phyloP scores from a whole-genome alignment of 257 asterid genomes.

The Nicotiana sylvestris region DNA sequence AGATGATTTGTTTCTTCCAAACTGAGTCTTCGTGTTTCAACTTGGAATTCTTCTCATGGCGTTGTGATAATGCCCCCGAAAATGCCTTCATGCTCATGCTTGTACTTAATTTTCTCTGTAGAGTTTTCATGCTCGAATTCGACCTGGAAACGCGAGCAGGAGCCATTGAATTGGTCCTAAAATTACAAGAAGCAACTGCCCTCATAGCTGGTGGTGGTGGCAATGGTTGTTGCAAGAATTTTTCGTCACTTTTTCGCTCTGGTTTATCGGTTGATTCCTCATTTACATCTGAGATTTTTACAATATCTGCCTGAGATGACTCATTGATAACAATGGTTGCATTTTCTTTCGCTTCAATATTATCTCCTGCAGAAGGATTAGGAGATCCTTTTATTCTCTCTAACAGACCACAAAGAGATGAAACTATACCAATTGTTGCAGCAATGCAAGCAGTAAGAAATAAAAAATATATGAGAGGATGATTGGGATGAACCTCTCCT shows the following conservation, averaged over 20 bases:
- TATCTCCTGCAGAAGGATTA: not conserved
- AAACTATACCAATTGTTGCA: slow-evolving; percentile 32
- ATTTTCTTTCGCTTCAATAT: not conserved
- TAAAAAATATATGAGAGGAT: slow-evolving; percentile 20
- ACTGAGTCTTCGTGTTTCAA: slow-evolving; percentile 68
- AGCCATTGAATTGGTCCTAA: slow-evolving; percentile 9
- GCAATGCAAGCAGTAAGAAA: slow-evolving; percentile 26
- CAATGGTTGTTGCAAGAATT: slow-evolving; percentile 17
- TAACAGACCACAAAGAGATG: slow-evolving; percentile 54
- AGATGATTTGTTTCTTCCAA: slow-evolving; percentile 80
- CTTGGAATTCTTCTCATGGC: slow-evolving; percentile 25
- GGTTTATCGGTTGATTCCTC: not conserved
- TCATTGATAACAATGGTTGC: not conserved
- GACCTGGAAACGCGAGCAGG: slow-evolving; percentile 21
- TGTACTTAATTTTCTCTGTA: slow-evolving; percentile 28
- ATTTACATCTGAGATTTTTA: not conserved
- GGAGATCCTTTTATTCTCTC: slow-evolving; percentile 24
- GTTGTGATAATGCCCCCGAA: not conserved
- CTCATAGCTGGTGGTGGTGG: slow-evolving; percentile 39
- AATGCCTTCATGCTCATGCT: slow-evolving; percentile 50
- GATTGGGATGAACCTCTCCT: slow-evolving; percentile 21
- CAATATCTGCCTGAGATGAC: not conserved
- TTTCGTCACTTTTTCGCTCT: slow-evolving; percentile 7
- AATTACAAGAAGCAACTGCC: slow-evolving; percentile 11
- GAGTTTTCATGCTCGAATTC: slow-evolving; percentile 17